Conservation (phyloP, 805 yeast species). For the Teunomyces funiuensis region DNA sequence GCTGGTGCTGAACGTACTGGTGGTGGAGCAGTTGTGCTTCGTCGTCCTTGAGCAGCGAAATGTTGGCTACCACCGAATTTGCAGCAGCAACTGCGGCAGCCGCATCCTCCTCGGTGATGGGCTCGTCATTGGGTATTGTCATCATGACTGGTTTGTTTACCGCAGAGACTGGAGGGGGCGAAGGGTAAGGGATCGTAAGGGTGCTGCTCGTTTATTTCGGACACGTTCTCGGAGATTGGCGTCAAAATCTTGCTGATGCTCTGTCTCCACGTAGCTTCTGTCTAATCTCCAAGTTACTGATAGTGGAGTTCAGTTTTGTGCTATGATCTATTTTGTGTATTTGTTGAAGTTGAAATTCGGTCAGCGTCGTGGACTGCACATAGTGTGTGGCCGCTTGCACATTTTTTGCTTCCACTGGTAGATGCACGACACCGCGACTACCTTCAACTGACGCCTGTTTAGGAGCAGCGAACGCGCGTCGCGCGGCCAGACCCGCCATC, state of each 20-base stretch:
- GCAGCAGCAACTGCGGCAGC: constrained; percentile 13
- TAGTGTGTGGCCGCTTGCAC: neutral
- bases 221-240: neutral
- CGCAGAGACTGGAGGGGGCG: constrained; percentile 1
- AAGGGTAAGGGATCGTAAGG: neutral
- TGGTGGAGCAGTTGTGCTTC: constrained; percentile 13
- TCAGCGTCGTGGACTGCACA: neutral
- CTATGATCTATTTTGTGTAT: constrained; percentile 13
- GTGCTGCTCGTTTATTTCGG: neutral
- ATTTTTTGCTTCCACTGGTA: neutral
- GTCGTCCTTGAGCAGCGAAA: constrained; percentile 11
- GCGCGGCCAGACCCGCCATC: too few relatives aligned
- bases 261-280: neutral
- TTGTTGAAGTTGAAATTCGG: constrained; percentile 3
- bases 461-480: too few relatives aligned
- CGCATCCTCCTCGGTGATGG: constrained; percentile 13
- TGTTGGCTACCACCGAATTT: constrained; percentile 10
- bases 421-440: neutral
- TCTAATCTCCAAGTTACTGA: constrained; percentile 1
- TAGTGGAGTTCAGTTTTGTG: constrained; percentile 10
- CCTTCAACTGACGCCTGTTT: neutral
- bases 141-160: constrained; percentile 8
- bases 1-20: constrained; percentile 11
- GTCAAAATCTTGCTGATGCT: neutral
- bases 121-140: constrained; percentile 12